Evolutionary conservation across 2,329 filamentous ascomycete species (phyloP).

Genomic region (Teratosphaeria destructans): DNA sequence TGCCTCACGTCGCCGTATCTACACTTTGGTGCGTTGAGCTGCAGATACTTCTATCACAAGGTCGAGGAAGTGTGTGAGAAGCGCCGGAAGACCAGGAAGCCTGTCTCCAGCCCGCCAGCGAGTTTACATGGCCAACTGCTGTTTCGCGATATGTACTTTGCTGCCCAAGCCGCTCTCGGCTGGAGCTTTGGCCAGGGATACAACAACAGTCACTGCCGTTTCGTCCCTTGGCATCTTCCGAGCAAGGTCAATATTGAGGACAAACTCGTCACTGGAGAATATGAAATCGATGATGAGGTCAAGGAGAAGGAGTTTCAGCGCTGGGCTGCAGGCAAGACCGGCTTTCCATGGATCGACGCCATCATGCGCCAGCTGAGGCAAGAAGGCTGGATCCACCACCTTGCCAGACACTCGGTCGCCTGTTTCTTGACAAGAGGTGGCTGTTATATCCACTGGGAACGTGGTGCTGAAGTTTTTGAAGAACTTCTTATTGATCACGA

Average conservation of each 20-base stretch:
- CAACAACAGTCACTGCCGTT: conserved; percentile 57
- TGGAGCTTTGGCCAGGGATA: conserved; percentile 53
- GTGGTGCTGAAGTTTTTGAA: conserved; percentile 68
- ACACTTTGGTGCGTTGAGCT: conserved; percentile 64
- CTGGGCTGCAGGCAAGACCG: conserved; percentile 60
- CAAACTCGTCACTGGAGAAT: conserved; percentile 45
- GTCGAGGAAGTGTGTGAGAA: conserved; percentile 51
- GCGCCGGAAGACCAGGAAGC: conserved; percentile 46
- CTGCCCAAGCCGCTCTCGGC: conserved; percentile 59
- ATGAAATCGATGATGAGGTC: conserved; percentile 51
- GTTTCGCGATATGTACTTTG: conserved; percentile 79
- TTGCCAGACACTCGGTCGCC: conserved; percentile 66
- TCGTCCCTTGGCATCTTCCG: conserved; percentile 69
- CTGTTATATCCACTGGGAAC: conserved; percentile 70
- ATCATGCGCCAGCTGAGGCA: conserved; percentile 62
- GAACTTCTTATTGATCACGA: conserved; percentile 68
- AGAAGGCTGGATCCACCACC: conserved; percentile 73
- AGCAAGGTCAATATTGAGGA: conserved; percentile 45
- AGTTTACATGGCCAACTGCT: conserved; percentile 62
- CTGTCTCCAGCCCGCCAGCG: conserved; percentile 48
- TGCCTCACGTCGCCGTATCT: conserved; percentile 63
- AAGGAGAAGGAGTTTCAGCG: conserved; percentile 58
- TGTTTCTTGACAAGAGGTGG: conserved; percentile 73
- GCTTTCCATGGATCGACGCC: conserved; percentile 73
- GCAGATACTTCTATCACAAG: conserved; percentile 63